phyloP scores from a whole-genome alignment of 176 grass and related monocot genomes.

The Musa acuminata region DNA sequence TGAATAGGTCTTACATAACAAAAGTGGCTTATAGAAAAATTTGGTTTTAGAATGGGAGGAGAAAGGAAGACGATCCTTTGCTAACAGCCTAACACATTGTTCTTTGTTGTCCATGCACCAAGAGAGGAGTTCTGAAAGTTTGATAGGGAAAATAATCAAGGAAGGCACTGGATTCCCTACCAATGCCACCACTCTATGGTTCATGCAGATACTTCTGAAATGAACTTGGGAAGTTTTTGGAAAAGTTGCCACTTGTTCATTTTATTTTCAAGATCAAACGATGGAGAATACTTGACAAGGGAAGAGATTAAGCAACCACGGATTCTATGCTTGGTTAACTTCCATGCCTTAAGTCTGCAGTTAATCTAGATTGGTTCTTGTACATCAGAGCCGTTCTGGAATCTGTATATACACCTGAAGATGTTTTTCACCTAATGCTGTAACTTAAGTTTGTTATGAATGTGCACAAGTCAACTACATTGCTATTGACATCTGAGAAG shows the following conservation, averaged over 20 bases:
- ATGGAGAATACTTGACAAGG: background rate
- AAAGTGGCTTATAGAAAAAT: background rate
- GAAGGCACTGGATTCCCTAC: background rate
- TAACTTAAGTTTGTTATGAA: background rate
- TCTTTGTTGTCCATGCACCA: background rate
- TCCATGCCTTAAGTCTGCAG: background rate
- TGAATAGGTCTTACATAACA: background rate
- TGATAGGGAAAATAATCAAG: background rate
- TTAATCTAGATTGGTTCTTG: background rate
- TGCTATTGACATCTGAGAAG: background rate
- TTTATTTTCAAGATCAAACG: background rate
- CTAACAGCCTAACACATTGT: background rate
- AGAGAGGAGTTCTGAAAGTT: background rate
- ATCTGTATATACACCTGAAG: background rate
- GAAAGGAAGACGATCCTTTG: background rate
- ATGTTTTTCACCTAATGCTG: background rate
- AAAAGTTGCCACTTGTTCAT: background rate
- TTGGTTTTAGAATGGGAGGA: background rate
- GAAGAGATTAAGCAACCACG: background rate
- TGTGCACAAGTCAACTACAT: background rate
- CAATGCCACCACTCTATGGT: background rate
- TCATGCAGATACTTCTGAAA: background rate
- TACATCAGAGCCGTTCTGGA: background rate
- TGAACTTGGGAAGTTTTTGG: background rate
- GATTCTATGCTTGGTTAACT: background rate